A percentile compares a stretch with the other conserved stretches of the same genome.
Evolutionary conservation across 306 rosid genomes (phyloP).

Genomic region (Dalbergia cultrata): DNA sequence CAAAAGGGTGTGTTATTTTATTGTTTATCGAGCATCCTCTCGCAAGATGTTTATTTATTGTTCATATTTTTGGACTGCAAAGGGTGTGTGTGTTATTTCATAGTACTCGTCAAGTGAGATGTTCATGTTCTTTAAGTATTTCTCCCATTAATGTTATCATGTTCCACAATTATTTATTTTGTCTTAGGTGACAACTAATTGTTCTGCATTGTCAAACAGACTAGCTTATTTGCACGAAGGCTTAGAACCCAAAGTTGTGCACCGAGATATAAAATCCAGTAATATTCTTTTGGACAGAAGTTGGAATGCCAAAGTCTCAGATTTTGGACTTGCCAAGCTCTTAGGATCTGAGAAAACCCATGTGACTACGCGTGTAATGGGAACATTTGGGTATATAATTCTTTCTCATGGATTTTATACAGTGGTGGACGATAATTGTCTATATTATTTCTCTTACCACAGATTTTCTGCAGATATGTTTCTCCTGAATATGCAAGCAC

Average conservation of each 20-base stretch:
- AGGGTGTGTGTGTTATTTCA: no score
- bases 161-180: conserved; percentile 11
- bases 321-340: conserved; percentile 97
- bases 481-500: conserved; percentile 99
- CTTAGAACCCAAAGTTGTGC: conserved; percentile 97
- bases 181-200: background rate
- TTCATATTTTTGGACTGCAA: no score
- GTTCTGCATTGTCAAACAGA: conserved; percentile 59
- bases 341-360: conserved; percentile 83
- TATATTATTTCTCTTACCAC: background rate
- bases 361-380: conserved; percentile 98
- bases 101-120: no score
- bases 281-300: conserved; percentile 91
- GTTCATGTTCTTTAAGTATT: conserved; percentile 5
- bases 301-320: conserved; percentile 94
- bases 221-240: conserved; percentile 97
- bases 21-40: conserved; percentile 25
- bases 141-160: background rate
- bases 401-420: conserved; percentile 18
- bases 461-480: conserved; percentile 73
- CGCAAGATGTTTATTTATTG: background rate
- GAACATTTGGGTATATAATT: conserved; percentile 85
- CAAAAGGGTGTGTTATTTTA: conserved; percentile 75
- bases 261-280: conserved; percentile 94
- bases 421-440: background rate